Conservation (phyloP, 1,284 basidiomycete species). For the Boletus smithii region DNA sequence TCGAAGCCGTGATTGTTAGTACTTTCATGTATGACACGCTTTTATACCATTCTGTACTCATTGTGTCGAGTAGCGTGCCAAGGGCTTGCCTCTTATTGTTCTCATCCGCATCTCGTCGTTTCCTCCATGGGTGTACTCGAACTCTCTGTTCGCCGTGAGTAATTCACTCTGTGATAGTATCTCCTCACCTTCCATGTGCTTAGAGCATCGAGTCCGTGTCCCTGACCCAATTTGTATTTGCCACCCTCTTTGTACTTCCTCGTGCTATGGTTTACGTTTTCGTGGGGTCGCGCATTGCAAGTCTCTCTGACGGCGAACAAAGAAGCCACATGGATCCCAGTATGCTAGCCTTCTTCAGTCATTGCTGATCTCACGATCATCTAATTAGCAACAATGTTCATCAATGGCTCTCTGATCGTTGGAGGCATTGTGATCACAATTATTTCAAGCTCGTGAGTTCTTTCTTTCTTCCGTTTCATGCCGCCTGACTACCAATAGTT, state of each 20-base stretch:
- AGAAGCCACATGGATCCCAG: conserved; percentile 72
- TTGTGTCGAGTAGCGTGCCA: conserved; percentile 47
- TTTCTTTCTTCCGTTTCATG: not conserved
- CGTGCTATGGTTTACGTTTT: conserved; percentile 72
- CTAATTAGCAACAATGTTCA: conserved; percentile 54
- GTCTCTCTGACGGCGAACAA: conserved; percentile 72
- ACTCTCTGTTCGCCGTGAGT: conserved; percentile 72
- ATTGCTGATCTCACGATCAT: conserved; percentile 12
- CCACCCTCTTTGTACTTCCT: conserved; percentile 68
- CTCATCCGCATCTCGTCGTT: conserved; percentile 79
- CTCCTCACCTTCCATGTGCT: conserved; percentile 4
- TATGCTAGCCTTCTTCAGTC: conserved; percentile 32
- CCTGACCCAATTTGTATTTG: conserved; percentile 71
- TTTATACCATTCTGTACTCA: conserved; percentile 1
- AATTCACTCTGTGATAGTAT: not conserved
- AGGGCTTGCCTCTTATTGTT: conserved; percentile 73
- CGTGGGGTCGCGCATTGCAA: conserved; percentile 72
- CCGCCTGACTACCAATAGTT: conserved; percentile 38
- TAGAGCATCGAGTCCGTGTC: conserved; percentile 73
- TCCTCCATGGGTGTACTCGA: conserved; percentile 81
- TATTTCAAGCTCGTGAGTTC: conserved; percentile 61
- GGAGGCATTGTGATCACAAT: conserved; percentile 56
- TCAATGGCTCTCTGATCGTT: conserved; percentile 59
- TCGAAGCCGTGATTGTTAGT: conserved; percentile 72
- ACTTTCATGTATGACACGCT: conserved; percentile 7